Conservation (phyloP, 1,284 basidiomycete species). For the Sporisorium graminicola region DNA sequence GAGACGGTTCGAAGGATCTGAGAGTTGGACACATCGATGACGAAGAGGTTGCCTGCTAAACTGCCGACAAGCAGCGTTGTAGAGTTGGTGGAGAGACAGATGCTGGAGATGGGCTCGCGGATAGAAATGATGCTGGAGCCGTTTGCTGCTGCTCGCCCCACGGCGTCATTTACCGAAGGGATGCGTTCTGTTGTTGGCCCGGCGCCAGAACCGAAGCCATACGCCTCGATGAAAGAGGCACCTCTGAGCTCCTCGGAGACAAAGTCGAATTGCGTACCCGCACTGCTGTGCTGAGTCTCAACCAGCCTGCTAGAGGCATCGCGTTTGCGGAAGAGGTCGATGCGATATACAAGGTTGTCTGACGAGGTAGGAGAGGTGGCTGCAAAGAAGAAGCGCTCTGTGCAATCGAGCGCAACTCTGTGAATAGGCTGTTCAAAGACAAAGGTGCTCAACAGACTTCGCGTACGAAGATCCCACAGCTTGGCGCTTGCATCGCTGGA, state of each 20-base stretch:
- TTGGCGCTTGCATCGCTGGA: slow-evolving; percentile 93
- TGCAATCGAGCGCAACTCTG: slow-evolving; percentile 80
- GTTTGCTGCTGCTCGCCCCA: slow-evolving; percentile 16
- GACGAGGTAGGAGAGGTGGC: slow-evolving; percentile 72
- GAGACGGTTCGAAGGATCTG: slow-evolving; percentile 84
- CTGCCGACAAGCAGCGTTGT: slow-evolving; percentile 73
- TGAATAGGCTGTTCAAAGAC: slow-evolving; percentile 80
- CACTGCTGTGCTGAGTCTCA: slow-evolving; percentile 21
- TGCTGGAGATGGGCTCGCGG: slow-evolving; percentile 74
- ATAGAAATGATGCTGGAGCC: slow-evolving; percentile 44
- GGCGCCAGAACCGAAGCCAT: slow-evolving; percentile 29
- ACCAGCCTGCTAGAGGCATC: slow-evolving; percentile 33
- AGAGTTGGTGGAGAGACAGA: slow-evolving; percentile 81
- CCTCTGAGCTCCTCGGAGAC: slow-evolving; percentile 38
- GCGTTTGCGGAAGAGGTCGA: slow-evolving; percentile 79
- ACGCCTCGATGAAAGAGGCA: slow-evolving; percentile 26
- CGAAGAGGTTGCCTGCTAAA: slow-evolving; percentile 76
- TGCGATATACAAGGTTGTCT: slow-evolving; percentile 78
- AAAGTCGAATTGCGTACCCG: slow-evolving; percentile 35
- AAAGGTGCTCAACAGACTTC: slow-evolving; percentile 85
- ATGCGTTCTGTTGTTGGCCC: slow-evolving; percentile 29
- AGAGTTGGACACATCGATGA: slow-evolving; percentile 89
- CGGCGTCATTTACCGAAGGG: slow-evolving; percentile 12
- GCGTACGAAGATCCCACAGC: slow-evolving; percentile 85
- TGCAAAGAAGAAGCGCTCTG: slow-evolving; percentile 89